Conservation (phyloP, 345 rosid species). For the Bruguiera gymnorhiza region DNA sequence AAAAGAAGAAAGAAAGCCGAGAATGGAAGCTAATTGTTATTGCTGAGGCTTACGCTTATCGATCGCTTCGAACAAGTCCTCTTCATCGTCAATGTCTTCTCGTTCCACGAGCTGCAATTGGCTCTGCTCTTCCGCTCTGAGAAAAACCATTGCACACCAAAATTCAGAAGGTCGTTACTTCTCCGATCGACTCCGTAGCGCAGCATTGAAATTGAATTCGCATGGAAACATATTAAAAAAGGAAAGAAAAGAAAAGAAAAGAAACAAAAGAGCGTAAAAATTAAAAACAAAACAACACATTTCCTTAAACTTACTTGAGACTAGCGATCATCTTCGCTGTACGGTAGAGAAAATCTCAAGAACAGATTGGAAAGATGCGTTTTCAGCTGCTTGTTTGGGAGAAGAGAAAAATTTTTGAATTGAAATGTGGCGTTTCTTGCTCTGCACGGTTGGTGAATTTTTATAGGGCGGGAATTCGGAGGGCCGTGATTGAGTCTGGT, state of each 20-base stretch:
- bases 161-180: slow-evolving; percentile 2
- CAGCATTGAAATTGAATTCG: not conserved
- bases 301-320: slow-evolving; percentile 53
- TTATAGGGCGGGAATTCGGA: slow-evolving; percentile 47
- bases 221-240: too few relatives aligned
- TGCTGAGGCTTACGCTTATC: slow-evolving; percentile 49
- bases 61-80: slow-evolving; percentile 69
- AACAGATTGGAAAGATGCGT: not conserved
- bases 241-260: too few relatives aligned
- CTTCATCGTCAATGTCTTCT: slow-evolving; percentile 64
- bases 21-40: slow-evolving; percentile 2
- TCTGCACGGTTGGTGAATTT: not conserved
- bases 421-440: not conserved
- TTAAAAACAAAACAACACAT: not conserved
- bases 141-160: slow-evolving; percentile 10
- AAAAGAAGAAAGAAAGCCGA: not conserved
- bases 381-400: not conserved
- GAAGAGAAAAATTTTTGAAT: slow-evolving; percentile 11
- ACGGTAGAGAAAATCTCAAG: slow-evolving; percentile 7
- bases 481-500: too few relatives aligned
- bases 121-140: slow-evolving; percentile 63
- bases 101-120: slow-evolving; percentile 75
- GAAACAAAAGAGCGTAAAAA: too few relatives aligned
- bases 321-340: slow-evolving; percentile 56
- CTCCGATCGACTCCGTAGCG: not conserved